Evolutionary conservation across 1,284 basidiomycete species (phyloP).

Genomic region (Lignosus rhinocerotis): DNA sequence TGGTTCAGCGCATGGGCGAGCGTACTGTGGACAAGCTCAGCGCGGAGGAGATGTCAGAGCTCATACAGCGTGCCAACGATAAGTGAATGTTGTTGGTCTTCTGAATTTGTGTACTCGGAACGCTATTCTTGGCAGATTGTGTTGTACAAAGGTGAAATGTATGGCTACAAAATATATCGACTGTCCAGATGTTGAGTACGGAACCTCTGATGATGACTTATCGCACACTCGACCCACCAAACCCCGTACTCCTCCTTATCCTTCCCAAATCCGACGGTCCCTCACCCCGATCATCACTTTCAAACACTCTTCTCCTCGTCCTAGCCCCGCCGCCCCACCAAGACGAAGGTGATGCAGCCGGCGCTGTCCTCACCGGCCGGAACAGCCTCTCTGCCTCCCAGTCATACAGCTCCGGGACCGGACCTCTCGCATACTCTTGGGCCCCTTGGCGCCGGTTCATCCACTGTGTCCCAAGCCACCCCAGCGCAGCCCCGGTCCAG

Average conservation of each 20-base stretch:
- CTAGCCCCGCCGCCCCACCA: constrained; percentile 10
- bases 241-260: constrained; percentile 68
- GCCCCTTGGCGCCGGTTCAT: constrained; percentile 41
- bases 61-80: constrained; percentile 9
- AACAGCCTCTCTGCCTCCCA: constrained; percentile 50
- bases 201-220: constrained; percentile 17
- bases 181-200: too few species aligned
- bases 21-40: constrained; percentile 10
- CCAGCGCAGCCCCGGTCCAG: constrained; percentile 76
- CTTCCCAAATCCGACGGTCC: constrained; percentile 66
- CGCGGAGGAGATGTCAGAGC: constrained; percentile 17
- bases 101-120: too few species aligned
- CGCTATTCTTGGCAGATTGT: not conserved
- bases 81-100: not conserved
- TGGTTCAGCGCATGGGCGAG: constrained; percentile 14
- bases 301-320: constrained; percentile 17
- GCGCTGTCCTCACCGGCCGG: constrained; percentile 8
- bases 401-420: constrained; percentile 42
- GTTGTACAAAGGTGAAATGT: not conserved
- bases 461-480: constrained; percentile 63
- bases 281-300: constrained; percentile 60
- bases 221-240: constrained; percentile 66
- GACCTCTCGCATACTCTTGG: constrained; percentile 12
- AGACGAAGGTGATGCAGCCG: constrained; percentile 7
- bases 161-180: not conserved